A percentile compares a stretch with the other conserved stretches of the same genome.
Conservation (phyloP, 2,329 filamentous ascomycete genomes). For the Tolypocladium tundrense region DNA sequence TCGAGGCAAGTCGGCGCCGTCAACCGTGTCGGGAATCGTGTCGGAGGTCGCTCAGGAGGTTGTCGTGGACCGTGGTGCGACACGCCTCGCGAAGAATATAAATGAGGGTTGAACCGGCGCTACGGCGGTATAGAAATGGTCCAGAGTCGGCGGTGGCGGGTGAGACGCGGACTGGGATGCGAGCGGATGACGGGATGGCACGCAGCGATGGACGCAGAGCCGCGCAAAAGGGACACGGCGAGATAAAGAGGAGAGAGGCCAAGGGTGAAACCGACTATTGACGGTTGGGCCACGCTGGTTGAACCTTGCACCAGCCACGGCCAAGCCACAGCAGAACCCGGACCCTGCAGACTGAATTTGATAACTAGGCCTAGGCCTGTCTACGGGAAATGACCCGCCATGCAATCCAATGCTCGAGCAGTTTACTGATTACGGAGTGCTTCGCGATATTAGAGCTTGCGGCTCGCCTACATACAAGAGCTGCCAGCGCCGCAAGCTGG, state of each 20-base stretch:
- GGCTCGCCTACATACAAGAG: neutral
- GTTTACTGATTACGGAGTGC: no score
- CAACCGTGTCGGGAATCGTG: neutral
- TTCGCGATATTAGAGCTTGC: neutral
- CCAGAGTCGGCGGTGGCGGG: neutral
- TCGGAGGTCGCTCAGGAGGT: neutral
- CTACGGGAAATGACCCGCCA: neutral
- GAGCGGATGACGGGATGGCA: neutral
- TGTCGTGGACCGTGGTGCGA: neutral
- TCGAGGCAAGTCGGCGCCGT: neutral
- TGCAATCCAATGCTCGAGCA: neutral
- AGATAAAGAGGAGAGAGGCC: neutral
- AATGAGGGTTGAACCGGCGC: neutral
- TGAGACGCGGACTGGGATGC: neutral
- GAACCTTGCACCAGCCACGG: neutral
- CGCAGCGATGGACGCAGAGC: neutral
- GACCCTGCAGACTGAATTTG: neutral
- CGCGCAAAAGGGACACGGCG: neutral
- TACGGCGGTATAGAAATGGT: conserved; percentile 1
- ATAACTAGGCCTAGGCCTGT: no score
- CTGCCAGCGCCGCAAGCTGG: neutral
- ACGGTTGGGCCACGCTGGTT: neutral
- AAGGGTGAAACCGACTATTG: neutral
- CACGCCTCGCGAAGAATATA: neutral
- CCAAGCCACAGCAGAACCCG: neutral